These are phyloP conservation scores for Colletotrichum coccodes DNA, from an alignment of 2,329 filamentous ascomycete species.

Conservation along the genomic window DNA sequence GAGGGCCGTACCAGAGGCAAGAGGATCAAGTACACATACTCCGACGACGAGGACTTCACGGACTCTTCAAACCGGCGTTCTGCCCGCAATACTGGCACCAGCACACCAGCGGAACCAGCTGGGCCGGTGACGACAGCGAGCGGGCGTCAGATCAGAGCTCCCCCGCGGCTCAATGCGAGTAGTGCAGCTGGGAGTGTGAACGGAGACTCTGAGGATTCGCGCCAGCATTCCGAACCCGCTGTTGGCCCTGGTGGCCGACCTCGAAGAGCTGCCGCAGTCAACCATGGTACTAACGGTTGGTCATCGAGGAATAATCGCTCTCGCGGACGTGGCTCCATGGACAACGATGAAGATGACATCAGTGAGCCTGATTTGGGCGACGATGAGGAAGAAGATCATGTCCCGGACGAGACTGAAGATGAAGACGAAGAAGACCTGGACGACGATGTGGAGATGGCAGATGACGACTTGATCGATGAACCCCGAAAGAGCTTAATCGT, in stretches of 20 bases:
- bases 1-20: constrained; percentile 97
- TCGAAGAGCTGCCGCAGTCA: constrained; percentile 59
- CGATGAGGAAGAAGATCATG: constrained; percentile 78
- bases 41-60: constrained; percentile 81
- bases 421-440: constrained; percentile 69
- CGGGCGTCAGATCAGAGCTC: constrained; percentile 83
- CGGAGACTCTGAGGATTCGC: constrained; percentile 50
- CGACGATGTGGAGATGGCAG: constrained; percentile 64
- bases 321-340: constrained; percentile 57
- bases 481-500: constrained; percentile 74
- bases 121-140: constrained; percentile 80
- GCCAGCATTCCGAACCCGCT: constrained; percentile 42
- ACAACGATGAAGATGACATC: constrained; percentile 68
- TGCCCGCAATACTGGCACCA: constrained; percentile 77
- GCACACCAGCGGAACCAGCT: constrained; percentile 75
- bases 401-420: constrained; percentile 68
- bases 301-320: constrained; percentile 41
- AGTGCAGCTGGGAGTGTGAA: constrained; percentile 58
- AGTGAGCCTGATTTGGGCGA: constrained; percentile 81
- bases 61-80: constrained; percentile 75
- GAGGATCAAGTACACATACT: constrained; percentile 95
- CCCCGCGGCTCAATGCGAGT: constrained; percentile 70
- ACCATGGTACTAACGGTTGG: constrained; percentile 63
- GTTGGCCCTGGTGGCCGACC: constrained; percentile 59
- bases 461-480: constrained; percentile 61